Base-by-base conservation (phyloP, 2,329 filamentous ascomycete genomes). In the Aaosphaeria arxii region DNA sequence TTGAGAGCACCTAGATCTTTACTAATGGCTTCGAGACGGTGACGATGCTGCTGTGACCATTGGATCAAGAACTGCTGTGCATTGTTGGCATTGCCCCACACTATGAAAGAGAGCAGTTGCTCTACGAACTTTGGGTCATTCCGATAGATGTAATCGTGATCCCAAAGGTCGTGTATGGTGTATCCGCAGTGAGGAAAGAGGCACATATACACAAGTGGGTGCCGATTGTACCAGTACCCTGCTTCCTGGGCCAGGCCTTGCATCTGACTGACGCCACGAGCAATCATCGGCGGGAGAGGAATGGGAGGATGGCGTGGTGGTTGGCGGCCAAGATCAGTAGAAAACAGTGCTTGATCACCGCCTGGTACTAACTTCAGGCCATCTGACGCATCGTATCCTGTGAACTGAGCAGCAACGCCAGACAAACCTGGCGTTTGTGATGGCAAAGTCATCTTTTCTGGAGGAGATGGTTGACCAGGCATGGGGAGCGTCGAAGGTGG, bases 141-240 rank as follows among this genome's bases (percentile, higher is more conserved):
- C 6, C 64, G n/a, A 32, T 66, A 57, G 24, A 71, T 62, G 35
- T 71, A 67, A 48, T 51, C 40, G 6, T 51, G 49, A 41, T 71
- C 67, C 62, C 65, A 71, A 6, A 70, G 56, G 44, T 71, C 67
- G 30, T 55, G 31, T 7, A 69, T 61, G 5, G 42, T 47, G 56
- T 57, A 67, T 6, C 52, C 54, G 38, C 52, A 44, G 6, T 50
- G 43, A 4, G 64, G 62, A 35, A 67, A 64, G 43, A 69, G 61
- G 43, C 55, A 55, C 30, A 56, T 48, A 42, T 59, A 67, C 17
- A 61, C 50, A 11, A 49, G 44, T 36, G 59, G 62, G 48, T 56
- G 63, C 36, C 60, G 58, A 2, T 49, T 31, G 28, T 54, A 56
- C 59, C 58, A 63, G 42, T 47, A 47, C 11, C 45, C 41, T 13